Percentiles rank a stretch among this genome's conserved stretches.
Evolutionary conservation across 805 yeast genomes (phyloP).

Genomic region (Myxozyma melibiosi): DNA sequence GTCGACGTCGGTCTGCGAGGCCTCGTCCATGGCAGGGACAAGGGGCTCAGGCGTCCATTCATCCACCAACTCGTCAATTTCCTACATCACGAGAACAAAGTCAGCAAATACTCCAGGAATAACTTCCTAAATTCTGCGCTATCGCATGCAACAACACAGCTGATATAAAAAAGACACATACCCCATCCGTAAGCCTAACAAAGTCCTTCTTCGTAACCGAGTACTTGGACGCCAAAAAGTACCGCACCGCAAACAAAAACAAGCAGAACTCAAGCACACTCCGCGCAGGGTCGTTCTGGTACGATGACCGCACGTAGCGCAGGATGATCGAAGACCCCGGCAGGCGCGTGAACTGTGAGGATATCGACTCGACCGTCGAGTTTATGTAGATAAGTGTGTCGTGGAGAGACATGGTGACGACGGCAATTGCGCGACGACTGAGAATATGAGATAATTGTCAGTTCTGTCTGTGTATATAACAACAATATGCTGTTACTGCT

Average conservation of each 20-base stretch:
- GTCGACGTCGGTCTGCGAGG: constrained; percentile 63
- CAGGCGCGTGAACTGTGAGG: constrained; percentile 33
- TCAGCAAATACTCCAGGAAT: neutral
- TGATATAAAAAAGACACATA: neutral
- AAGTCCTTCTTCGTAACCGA: constrained; percentile 72
- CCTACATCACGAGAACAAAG: constrained; percentile 42
- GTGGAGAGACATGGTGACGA: constrained; percentile 25
- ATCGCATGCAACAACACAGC: neutral
- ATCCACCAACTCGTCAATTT: constrained; percentile 77
- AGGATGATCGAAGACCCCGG: constrained; percentile 48
- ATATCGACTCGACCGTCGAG: constrained; percentile 28
- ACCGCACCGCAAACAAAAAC: constrained; percentile 78
- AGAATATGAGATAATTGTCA: no score
- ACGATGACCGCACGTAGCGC: constrained; percentile 79
- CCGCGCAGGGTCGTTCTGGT: constrained; percentile 91
- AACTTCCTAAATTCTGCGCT: no score
- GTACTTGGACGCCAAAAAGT: constrained; percentile 76
- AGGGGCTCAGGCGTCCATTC: constrained; percentile 94
- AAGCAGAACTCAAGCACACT: constrained; percentile 77
- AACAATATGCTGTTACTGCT: no score
- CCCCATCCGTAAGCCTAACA: constrained; percentile 49
- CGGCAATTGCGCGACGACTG: neutral
- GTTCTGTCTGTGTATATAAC: no score
- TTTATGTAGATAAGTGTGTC: constrained; percentile 31
- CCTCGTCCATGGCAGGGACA: constrained; percentile 52